Percentiles rank a stretch among this genome's conserved stretches.
phyloP scores from a whole-genome alignment of 1,139 yeast species.

The Yamadazyma friedrichii region DNA sequence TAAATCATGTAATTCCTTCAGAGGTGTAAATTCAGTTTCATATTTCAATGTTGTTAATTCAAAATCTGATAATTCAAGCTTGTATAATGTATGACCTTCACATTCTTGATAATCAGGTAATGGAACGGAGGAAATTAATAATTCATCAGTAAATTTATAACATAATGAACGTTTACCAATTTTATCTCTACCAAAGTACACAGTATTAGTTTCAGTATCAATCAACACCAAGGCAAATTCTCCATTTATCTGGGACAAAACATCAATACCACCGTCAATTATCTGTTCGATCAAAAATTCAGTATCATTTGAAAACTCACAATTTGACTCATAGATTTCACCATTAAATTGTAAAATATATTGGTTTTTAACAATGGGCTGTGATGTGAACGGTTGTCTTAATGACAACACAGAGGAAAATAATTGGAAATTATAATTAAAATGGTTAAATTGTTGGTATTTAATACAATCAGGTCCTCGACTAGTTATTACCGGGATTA shows the following conservation, averaged over 20 bases:
- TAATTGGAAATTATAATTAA: slow-evolving; percentile 22
- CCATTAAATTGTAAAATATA: slow-evolving; percentile 76
- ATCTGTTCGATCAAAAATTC: slow-evolving; percentile 16
- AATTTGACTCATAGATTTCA: slow-evolving; percentile 68
- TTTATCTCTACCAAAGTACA: slow-evolving; percentile 82
- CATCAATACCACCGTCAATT: slow-evolving; percentile 29
- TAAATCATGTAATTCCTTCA: neutral
- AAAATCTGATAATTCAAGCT: slow-evolving; percentile 27
- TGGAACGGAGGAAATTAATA: slow-evolving; percentile 51
- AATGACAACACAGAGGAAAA: slow-evolving; percentile 76
- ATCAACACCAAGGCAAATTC: slow-evolving; percentile 73
- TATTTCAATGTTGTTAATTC: slow-evolving; percentile 10
- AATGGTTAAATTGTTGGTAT: slow-evolving; percentile 16
- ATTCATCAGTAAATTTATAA: slow-evolving; percentile 31
- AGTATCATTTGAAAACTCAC: slow-evolving; percentile 39
- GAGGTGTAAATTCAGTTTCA: neutral
- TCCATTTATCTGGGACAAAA: slow-evolving; percentile 55
- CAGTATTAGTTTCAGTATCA: slow-evolving; percentile 30
- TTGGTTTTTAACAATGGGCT: slow-evolving; percentile 48
- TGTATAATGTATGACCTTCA: slow-evolving; percentile 45
- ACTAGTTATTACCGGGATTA: slow-evolving; percentile 43
- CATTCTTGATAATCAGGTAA: slow-evolving; percentile 44
- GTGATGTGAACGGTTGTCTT: slow-evolving; percentile 72
- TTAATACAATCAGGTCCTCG: slow-evolving; percentile 56
- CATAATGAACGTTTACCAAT: slow-evolving; percentile 80